Conservation (phyloP, 1,284 basidiomycete species). For the Clitocybe nebularis region DNA sequence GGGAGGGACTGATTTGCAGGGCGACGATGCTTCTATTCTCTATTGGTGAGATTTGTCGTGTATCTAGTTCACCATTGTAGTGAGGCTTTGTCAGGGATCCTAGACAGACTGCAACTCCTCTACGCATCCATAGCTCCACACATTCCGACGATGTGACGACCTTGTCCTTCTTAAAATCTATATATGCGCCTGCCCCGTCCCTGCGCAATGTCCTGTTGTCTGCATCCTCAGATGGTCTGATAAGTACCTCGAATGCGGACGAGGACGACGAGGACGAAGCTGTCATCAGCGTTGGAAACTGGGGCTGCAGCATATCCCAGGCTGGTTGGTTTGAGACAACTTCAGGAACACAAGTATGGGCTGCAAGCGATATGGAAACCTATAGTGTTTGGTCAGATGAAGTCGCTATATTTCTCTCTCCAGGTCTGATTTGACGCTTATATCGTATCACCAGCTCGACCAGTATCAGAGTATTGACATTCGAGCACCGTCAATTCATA, state of each 20-base stretch:
- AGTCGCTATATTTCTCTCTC: slow-evolving; percentile 30
- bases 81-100: slow-evolving; percentile 44
- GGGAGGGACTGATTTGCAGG: slow-evolving; percentile 66
- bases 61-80: neutral
- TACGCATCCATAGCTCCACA: slow-evolving; percentile 48
- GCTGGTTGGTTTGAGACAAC: slow-evolving; percentile 56
- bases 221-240: slow-evolving; percentile 68
- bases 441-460: slow-evolving; percentile 42
- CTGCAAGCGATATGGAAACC: slow-evolving; percentile 81
- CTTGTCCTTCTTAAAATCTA: slow-evolving; percentile 47
- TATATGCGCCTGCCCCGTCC: slow-evolving; percentile 8
- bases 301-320: slow-evolving; percentile 72
- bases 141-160: slow-evolving; percentile 79
- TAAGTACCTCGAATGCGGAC: slow-evolving; percentile 60
- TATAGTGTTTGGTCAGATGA: slow-evolving; percentile 73
- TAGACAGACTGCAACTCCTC: slow-evolving; percentile 34
- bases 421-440: neutral
- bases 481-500: slow-evolving; percentile 47
- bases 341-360: slow-evolving; percentile 50
- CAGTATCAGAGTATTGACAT: slow-evolving; percentile 46
- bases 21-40: slow-evolving; percentile 65
- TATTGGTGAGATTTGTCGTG: slow-evolving; percentile 53
- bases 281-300: slow-evolving; percentile 62
- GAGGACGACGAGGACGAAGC: slow-evolving; percentile 78
- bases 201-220: slow-evolving; percentile 52